Evolutionary conservation across 1,284 basidiomycete genomes (phyloP), one percentile per base, ranked within the genome.

Genomic region (Afroboletus lepidellus): DNA sequence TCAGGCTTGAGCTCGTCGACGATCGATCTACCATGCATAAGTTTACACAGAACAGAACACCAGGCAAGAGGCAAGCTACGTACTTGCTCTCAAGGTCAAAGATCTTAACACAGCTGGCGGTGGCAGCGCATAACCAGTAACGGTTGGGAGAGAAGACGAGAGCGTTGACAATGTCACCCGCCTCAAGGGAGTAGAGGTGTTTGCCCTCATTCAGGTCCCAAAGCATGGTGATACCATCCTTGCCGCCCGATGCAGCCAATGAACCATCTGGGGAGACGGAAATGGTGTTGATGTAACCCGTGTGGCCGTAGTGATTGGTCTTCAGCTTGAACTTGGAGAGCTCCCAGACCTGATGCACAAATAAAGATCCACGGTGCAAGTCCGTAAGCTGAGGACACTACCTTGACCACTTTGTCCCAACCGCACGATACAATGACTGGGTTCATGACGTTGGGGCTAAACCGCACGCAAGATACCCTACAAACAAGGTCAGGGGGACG

Each of bases 391-490:
- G 18, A 27, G 46, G 55, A 56, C 72, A 87, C 79, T 70, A 98
- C 96, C 90, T 99, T 99, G 72, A 99, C 97, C 61, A 98, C 93
- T 83, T 98, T 99, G 83, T 99, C 97, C 97, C 97, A 99, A 66
- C 97, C 97, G 70, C 90, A 92, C 54, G 96, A 99, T 58, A 99
- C 96, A 66, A 99, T 98, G 68, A 98, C 95, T 57, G 97, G 95
- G 83, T 97, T 99, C 78, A 87, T 70, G 60, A 96, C 90, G 76
- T 99, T 99, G 57, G 97, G 97, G 78, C 94, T 97, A 84, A 99
- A 99, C 72, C 97, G 91, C 49, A 99, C 97, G 75, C 97, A 99
- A 54, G 94, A 98, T 60, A 99, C 96, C 93, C 93, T 93, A 58
- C 11, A 48, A 55, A 39, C 58, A 43, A 51, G 50, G 23, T 51